phyloP scores from a whole-genome alignment of 768 basidiomycete species.

The Gyrodon lividus region DNA sequence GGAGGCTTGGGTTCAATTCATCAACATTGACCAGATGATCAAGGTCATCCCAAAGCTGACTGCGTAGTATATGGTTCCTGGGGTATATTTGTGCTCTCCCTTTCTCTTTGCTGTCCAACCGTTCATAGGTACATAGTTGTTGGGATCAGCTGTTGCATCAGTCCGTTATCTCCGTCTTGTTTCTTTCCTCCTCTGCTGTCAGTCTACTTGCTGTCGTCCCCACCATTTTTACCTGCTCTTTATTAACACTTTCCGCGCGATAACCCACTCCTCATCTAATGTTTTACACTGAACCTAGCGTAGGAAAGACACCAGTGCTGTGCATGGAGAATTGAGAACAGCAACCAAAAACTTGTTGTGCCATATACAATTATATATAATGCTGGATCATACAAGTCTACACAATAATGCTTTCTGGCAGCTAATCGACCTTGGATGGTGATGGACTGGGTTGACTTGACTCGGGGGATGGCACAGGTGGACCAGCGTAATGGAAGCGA shows the following conservation, averaged over 20 bases:
- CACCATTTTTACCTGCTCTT: not conserved
- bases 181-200: not conserved
- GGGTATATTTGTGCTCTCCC: not conserved
- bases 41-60: constrained; percentile 75
- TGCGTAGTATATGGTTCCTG: constrained; percentile 38
- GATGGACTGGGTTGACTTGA: constrained; percentile 1
- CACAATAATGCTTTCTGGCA: not conserved
- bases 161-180: not conserved
- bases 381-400: too few relatives aligned
- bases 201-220: constrained; percentile 3
- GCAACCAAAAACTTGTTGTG: too few relatives aligned
- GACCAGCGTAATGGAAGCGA: constrained; percentile 42
- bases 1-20: constrained; percentile 81
- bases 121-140: not conserved
- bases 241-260: constrained; percentile 4
- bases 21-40: constrained; percentile 79
- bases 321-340: not conserved
- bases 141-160: not conserved
- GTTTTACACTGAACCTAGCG: not conserved
- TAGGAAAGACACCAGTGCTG: not conserved
- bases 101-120: not conserved
- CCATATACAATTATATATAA: too few relatives aligned
- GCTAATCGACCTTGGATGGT: constrained; percentile 10
- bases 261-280: constrained; percentile 15
- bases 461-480: constrained; percentile 33